Evolutionary conservation across 495 filamentous ascomycete genomes (phyloP), one percentile per base, ranked within the genome.

Genomic region (Hyaloscypha finlandica): DNA sequence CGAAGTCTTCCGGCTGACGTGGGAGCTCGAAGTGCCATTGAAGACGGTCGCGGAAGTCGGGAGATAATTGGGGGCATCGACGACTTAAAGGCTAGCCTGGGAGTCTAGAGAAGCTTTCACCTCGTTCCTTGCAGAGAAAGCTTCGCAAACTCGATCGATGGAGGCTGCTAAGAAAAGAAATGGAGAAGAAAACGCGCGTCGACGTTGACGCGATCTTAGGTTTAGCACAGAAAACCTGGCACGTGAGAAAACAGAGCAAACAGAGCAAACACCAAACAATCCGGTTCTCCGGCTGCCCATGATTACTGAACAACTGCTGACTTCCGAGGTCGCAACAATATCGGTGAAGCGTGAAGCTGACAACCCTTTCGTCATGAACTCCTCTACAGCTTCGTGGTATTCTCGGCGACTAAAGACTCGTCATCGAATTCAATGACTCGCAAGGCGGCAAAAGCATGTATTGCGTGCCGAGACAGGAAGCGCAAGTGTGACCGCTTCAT

Each of bases 401-500:
- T 19, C 5, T 48, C 42, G 16, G 16, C 42, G 42, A 48, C 42
- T 19, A 48, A 14, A 48, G 35, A 48, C 33, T 20, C 9, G 11
- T 45, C 37, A 42, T 61, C 33, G 16, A 25, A 20, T 25, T 14
- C n/a, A 39, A 63, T 63, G 60, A 63, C 37, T n/a, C 42, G 20
- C 16, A 32, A 16, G 12, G 58, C 45, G 11, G 42, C 64, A 37
- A 64, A 70, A 48, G 64, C 64, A 4, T 70, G 68, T 30, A 45
- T 67, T 33, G 32, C 59, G 4, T 70, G 68, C 20, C 29, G 62
- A 37, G 77, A 79, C 57, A 78, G 80, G 71, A 83, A 82, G 74
- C 75, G 80, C 32, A 80, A 79, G 74, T 83, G 80, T 66, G 77
- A 81, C 74, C 81, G 80, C 65, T 59, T 61, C 0, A 64, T 81